phyloP scores from a whole-genome alignment of 352 stramenopile genomes.

The Phytophthora citricola region DNA sequence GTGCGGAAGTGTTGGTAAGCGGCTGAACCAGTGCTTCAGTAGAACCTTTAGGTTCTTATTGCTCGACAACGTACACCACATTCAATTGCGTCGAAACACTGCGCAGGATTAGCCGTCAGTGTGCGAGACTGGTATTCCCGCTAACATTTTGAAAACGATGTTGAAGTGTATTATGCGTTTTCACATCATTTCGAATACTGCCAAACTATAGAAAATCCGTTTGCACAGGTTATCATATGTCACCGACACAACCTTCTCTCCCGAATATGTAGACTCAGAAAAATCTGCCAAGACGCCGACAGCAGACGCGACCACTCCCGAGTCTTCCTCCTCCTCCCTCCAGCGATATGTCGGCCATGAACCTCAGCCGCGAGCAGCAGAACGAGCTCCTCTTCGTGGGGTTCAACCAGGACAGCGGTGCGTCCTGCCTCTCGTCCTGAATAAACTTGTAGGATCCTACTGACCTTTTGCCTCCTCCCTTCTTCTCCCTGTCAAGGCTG shows the following conservation, averaged over 20 bases:
- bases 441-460: neutral
- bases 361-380: conserved; percentile 88
- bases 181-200: too few species aligned
- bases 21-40: too few species aligned
- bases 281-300: conserved; percentile 19
- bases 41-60: too few species aligned
- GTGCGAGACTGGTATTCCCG: too few species aligned
- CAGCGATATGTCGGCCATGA: conserved; percentile 72
- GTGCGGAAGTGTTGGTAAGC: too few species aligned
- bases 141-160: neutral
- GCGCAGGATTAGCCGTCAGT: too few species aligned
- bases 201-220: too few species aligned
- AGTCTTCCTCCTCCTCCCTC: conserved; percentile 5
- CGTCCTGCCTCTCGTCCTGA: neutral
- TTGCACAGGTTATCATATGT: too few species aligned
- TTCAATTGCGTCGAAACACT: too few species aligned
- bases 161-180: neutral
- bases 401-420: conserved; percentile 96
- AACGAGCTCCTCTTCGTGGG: conserved; percentile 95
- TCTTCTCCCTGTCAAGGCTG: conserved; percentile 60
- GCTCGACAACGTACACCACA: too few species aligned
- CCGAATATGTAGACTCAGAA: conserved; percentile 26
- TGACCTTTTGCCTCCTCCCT: neutral
- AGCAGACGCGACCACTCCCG: conserved; percentile 15
- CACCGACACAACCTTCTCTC: conserved; percentile 17